A percentile compares a stretch with the other conserved stretches of the same genome.
phyloP scores from a whole-genome alignment of 495 filamentous ascomycete genomes.

The Coniosporium apollinis region DNA sequence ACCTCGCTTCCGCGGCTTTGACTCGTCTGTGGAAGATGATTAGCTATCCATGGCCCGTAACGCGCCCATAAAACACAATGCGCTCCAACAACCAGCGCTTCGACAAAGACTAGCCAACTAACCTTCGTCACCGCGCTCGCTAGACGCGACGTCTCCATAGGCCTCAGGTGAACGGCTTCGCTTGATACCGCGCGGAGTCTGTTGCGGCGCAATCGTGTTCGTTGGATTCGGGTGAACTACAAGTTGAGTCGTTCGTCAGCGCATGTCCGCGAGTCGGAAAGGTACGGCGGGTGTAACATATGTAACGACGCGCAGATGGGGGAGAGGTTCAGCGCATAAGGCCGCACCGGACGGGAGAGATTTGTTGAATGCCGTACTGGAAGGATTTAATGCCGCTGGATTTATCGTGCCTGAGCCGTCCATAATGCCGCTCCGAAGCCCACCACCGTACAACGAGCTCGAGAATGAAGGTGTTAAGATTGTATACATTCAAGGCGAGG shows the following conservation, averaged over 20 bases:
- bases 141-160: conserved; percentile 51
- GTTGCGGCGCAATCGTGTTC: conserved; percentile 31
- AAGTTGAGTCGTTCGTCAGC: conserved; percentile 10
- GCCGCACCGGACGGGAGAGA: neutral
- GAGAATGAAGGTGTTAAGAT: conserved; percentile 2
- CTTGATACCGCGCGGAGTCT: conserved; percentile 65
- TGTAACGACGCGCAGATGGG: conserved; percentile 1
- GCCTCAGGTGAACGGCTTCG: conserved; percentile 82
- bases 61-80: conserved; percentile 1
- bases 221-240: conserved; percentile 11
- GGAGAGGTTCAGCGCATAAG: conserved; percentile 2
- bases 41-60: neutral
- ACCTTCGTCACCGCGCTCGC: conserved; percentile 65
- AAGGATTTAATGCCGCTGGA: conserved; percentile 52
- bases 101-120: conserved; percentile 29
- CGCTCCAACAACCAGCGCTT: neutral
- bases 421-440: conserved; percentile 35
- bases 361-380: conserved; percentile 30
- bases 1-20: conserved; percentile 70
- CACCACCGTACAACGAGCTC: conserved; percentile 3
- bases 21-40: conserved; percentile 33
- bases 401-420: conserved; percentile 70
- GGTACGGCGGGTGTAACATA: conserved; percentile 14
- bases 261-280: conserved; percentile 4
- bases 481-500: conserved; percentile 3